Percentiles rank a stretch among this genome's conserved stretches.
Evolutionary conservation across 768 basidiomycete genomes (phyloP).

Genomic region (Mycena epipterygia): DNA sequence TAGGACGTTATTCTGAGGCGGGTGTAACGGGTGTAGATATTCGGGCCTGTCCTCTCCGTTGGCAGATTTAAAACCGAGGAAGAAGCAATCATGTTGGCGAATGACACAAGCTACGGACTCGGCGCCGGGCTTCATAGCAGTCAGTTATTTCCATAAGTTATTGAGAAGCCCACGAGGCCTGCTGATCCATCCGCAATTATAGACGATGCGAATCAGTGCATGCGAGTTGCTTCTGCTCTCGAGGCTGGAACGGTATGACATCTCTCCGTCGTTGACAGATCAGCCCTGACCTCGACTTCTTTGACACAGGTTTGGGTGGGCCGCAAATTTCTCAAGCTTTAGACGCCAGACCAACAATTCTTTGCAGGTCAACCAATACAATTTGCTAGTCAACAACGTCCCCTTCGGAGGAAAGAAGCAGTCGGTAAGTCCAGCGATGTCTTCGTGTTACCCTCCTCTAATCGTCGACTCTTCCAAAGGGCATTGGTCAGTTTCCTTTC

Average conservation of each 20-base stretch:
- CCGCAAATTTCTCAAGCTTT: not conserved
- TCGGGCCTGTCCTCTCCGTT: constrained; percentile 92
- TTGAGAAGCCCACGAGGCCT: constrained; percentile 1
- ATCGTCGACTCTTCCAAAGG: constrained; percentile 13
- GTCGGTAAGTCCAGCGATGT: constrained; percentile 66
- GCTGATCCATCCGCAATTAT: constrained; percentile 34
- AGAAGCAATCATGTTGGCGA: constrained; percentile 76
- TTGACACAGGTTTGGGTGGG: constrained; percentile 75
- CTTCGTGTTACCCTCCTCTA: constrained; percentile 13
- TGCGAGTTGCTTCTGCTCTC: constrained; percentile 87
- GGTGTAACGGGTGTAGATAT: constrained; percentile 83
- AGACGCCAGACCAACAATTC: not conserved
- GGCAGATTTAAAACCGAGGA: constrained; percentile 89
- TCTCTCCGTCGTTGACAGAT: constrained; percentile 27
- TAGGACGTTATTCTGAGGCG: constrained; percentile 29
- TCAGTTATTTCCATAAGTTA: constrained; percentile 53
- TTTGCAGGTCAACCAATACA: constrained; percentile 83
- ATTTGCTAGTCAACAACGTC: constrained; percentile 85
- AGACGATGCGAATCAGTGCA: constrained; percentile 90
- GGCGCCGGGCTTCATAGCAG: constrained; percentile 93
- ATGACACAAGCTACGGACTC: constrained; percentile 86
- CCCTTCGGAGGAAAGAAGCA: constrained; percentile 98
- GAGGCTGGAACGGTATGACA: constrained; percentile 88
- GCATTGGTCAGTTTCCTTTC: constrained; percentile 20
- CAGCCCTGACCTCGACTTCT: constrained; percentile 15